Evolutionary conservation across 352 stramenopile genomes (phyloP).

Genomic region (Phytophthora tentaculata): DNA sequence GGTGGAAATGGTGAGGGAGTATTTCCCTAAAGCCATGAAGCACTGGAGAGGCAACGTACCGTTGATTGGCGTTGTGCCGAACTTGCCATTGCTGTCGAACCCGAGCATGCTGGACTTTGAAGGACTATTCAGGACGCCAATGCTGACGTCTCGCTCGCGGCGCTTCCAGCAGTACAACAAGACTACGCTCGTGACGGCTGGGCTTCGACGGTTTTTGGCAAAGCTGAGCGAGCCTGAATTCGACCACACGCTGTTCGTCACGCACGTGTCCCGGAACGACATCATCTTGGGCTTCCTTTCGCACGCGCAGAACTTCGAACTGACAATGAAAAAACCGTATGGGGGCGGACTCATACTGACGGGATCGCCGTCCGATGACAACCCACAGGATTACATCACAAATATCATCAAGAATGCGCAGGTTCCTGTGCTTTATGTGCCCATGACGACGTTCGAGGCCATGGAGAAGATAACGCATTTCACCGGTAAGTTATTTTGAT

Average conservation of each 20-base stretch:
- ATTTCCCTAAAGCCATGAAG: conserved; percentile 87
- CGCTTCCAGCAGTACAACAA: conserved; percentile 83
- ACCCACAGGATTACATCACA: conserved; percentile 82
- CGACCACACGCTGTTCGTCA: conserved; percentile 89
- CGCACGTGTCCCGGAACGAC: conserved; percentile 89
- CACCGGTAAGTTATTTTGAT: conserved; percentile 49
- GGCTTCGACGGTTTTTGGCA: conserved; percentile 80
- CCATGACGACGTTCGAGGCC: conserved; percentile 75
- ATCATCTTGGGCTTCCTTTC: conserved; percentile 91
- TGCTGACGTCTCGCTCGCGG: conserved; percentile 57
- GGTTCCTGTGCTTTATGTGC: conserved; percentile 78
- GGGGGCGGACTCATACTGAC: conserved; percentile 91
- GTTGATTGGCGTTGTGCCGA: conserved; percentile 87
- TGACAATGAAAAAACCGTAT: conserved; percentile 67
- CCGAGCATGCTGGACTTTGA: conserved; percentile 92
- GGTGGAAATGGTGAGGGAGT: conserved; percentile 85
- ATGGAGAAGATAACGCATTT: conserved; percentile 87
- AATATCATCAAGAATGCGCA: conserved; percentile 70
- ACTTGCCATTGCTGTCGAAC: conserved; percentile 75
- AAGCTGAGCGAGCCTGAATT: conserved; percentile 80
- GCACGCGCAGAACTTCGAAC: conserved; percentile 80
- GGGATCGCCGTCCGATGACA: conserved; percentile 73
- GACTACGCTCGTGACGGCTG: conserved; percentile 87
- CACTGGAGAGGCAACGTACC: conserved; percentile 69
- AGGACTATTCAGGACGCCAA: conserved; percentile 76